These are phyloP conservation scores for Madurella mycetomatis DNA, from an alignment of 2,329 filamentous ascomycete genomes.

Conservation along the genomic window DNA sequence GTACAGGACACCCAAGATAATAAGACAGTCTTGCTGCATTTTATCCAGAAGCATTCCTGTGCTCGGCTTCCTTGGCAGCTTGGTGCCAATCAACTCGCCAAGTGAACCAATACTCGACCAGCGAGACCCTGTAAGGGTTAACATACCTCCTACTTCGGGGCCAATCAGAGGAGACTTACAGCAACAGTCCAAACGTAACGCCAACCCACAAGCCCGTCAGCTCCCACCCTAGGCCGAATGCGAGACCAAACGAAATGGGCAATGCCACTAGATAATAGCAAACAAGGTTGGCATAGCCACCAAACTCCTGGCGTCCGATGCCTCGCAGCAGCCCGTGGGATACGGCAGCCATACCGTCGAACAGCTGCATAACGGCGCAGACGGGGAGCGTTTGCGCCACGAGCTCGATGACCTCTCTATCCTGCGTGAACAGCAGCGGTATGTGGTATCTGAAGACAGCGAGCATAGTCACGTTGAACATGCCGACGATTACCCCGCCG, in stretches of 20 bases:
- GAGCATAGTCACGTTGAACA: slow-evolving; percentile 72
- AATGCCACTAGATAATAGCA: slow-evolving; percentile 84
- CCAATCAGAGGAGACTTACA: slow-evolving; percentile 40
- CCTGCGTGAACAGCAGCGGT: slow-evolving; percentile 72
- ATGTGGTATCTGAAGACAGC: slow-evolving; percentile 66
- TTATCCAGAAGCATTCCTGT: slow-evolving; percentile 38
- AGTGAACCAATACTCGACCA: slow-evolving; percentile 51
- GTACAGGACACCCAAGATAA: not conserved
- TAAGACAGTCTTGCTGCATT: not conserved
- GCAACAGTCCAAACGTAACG: slow-evolving; percentile 64
- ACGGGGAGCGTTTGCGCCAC: slow-evolving; percentile 70
- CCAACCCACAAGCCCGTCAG: slow-evolving; percentile 79
- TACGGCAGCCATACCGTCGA: slow-evolving; percentile 73
- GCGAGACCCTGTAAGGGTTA: slow-evolving; percentile 40
- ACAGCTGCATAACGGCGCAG: slow-evolving; percentile 83
- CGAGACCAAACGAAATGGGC: slow-evolving; percentile 74
- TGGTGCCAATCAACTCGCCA: slow-evolving; percentile 50
- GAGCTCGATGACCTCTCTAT: slow-evolving; percentile 62
- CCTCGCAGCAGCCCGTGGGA: slow-evolving; percentile 84
- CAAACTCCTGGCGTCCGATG: slow-evolving; percentile 82
- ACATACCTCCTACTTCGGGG: not conserved
- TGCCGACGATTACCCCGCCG: slow-evolving; percentile 64
- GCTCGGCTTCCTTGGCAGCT: slow-evolving; percentile 49
- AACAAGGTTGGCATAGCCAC: slow-evolving; percentile 81
- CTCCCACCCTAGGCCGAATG: slow-evolving; percentile 72